Percentiles rank a stretch among this genome's conserved stretches.
Conservation (phyloP, 1,284 basidiomycete genomes). For the Fomitopsis palustris region DNA sequence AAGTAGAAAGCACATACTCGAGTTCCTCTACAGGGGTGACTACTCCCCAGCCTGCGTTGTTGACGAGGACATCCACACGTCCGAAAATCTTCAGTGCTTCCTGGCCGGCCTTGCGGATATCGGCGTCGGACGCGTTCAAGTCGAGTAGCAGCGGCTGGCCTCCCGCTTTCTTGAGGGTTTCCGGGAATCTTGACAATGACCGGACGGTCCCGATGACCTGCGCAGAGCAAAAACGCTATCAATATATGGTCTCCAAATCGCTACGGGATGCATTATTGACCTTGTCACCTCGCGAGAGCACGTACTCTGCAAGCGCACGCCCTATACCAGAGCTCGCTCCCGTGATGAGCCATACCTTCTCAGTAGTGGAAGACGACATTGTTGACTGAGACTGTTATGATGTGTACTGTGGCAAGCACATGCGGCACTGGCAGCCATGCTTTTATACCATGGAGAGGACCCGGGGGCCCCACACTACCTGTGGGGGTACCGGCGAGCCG, state of each 20-base stretch:
- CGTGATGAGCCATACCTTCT: slow-evolving; percentile 27
- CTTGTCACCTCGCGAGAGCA: slow-evolving; percentile 24
- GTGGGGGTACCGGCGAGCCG: no score
- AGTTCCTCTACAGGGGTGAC: slow-evolving; percentile 28
- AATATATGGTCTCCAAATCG: neutral
- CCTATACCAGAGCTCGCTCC: slow-evolving; percentile 30
- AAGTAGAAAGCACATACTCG: slow-evolving; percentile 12
- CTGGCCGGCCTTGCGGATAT: slow-evolving; percentile 17
- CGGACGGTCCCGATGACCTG: slow-evolving; percentile 28
- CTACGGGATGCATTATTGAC: slow-evolving; percentile 5
- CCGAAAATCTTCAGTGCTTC: slow-evolving; percentile 19
- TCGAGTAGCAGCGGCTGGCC: slow-evolving; percentile 24
- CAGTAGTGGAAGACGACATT: neutral
- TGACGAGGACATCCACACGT: slow-evolving; percentile 19
- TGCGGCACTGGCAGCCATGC: no score
- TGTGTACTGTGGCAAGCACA: no score
- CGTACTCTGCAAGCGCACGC: slow-evolving; percentile 21
- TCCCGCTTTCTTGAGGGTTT: slow-evolving; percentile 10
- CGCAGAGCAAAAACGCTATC: no score
- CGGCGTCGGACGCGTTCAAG: slow-evolving; percentile 19
- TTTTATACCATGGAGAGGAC: no score
- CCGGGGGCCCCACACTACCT: no score
- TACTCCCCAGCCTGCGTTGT: slow-evolving; percentile 25
- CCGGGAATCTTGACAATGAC: slow-evolving; percentile 17
- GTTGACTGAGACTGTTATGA: neutral